Percentiles rank a stretch among this genome's conserved stretches.
phyloP scores from a whole-genome alignment of 805 yeast genomes.

The Yarrowia alimentaria region DNA sequence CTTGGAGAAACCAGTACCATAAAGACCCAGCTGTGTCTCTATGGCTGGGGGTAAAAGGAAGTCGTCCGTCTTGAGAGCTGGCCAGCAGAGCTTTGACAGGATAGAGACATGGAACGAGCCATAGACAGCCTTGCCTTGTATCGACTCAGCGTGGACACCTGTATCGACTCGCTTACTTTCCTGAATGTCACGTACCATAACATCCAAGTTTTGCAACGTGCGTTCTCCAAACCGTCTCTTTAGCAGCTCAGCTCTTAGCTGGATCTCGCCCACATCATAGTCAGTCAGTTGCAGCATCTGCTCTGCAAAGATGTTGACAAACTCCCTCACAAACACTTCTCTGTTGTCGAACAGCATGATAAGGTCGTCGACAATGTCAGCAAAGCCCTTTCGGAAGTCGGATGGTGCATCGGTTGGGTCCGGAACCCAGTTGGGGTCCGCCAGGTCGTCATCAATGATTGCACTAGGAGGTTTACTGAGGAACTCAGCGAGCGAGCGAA shows the following conservation, averaged over 20 bases:
- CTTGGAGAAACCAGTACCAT: constrained; percentile 45
- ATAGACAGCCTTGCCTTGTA: constrained; percentile 24
- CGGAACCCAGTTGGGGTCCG: constrained; percentile 67
- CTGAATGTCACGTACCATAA: constrained; percentile 74
- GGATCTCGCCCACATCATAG: constrained; percentile 39
- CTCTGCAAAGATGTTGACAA: constrained; percentile 58
- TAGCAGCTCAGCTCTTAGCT: constrained; percentile 49
- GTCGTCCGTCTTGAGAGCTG: constrained; percentile 47
- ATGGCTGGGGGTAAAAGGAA: constrained; percentile 53
- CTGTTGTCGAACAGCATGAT: constrained; percentile 71
- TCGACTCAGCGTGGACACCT: constrained; percentile 40
- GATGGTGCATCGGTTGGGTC: constrained; percentile 91
- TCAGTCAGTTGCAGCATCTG: constrained; percentile 47
- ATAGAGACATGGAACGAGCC: constrained; percentile 47
- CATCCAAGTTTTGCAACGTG: constrained; percentile 68
- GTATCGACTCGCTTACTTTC: constrained; percentile 53
- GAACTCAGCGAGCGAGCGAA: constrained; percentile 56
- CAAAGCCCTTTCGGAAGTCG: constrained; percentile 60
- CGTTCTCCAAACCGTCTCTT: constrained; percentile 64
- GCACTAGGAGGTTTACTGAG: constrained; percentile 39
- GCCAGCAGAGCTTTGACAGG: constrained; percentile 83
- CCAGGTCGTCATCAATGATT: constrained; percentile 42
- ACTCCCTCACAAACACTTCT: constrained; percentile 62
- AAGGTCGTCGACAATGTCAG: constrained; percentile 69
- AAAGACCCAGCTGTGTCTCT: constrained; percentile 41